Evolutionary conservation across 768 basidiomycete genomes (phyloP).

Genomic region (Xerocomellus amylosporus): DNA sequence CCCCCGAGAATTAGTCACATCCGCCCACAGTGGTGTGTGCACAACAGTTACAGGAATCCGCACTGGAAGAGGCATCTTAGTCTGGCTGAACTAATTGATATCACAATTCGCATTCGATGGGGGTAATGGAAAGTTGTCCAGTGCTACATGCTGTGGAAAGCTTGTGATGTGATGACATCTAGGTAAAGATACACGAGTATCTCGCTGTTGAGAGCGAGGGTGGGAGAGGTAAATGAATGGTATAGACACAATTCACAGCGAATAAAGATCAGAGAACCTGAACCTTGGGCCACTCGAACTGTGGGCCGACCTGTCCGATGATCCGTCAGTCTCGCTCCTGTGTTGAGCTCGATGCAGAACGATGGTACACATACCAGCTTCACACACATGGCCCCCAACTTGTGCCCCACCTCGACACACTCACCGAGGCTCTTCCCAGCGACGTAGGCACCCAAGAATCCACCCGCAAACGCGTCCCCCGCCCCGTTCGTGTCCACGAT

Average conservation of each 20-base stretch:
- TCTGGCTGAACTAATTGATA: conserved; percentile 18
- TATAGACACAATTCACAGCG: neutral
- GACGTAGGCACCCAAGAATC: conserved; percentile 85
- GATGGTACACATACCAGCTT: conserved; percentile 53
- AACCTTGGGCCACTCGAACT: conserved; percentile 57
- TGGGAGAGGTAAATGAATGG: conserved; percentile 9
- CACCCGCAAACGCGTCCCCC: conserved; percentile 96
- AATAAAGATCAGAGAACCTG: conserved; percentile 34
- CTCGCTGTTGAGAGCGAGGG: conserved; percentile 41
- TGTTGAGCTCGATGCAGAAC: neutral
- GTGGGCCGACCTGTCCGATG: conserved; percentile 48
- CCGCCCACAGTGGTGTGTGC: too few relatives aligned
- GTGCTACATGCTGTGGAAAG: conserved; percentile 39
- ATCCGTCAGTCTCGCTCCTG: neutral
- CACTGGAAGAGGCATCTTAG: too few relatives aligned
- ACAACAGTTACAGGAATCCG: too few relatives aligned
- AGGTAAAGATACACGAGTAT: conserved; percentile 24
- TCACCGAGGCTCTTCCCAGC: conserved; percentile 76
- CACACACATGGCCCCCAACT: conserved; percentile 81
- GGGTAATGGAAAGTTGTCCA: neutral
- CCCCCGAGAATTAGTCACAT: too few relatives aligned
- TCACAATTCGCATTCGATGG: conserved; percentile 12
- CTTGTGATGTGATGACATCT: conserved; percentile 22
- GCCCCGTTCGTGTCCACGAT: conserved; percentile 99
- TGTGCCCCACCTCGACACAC: conserved; percentile 82